Percentiles rank a stretch among this genome's conserved stretches.
phyloP scores from a whole-genome alignment of 148 eudicot species.

The Amaranthus hypochondriacus region DNA sequence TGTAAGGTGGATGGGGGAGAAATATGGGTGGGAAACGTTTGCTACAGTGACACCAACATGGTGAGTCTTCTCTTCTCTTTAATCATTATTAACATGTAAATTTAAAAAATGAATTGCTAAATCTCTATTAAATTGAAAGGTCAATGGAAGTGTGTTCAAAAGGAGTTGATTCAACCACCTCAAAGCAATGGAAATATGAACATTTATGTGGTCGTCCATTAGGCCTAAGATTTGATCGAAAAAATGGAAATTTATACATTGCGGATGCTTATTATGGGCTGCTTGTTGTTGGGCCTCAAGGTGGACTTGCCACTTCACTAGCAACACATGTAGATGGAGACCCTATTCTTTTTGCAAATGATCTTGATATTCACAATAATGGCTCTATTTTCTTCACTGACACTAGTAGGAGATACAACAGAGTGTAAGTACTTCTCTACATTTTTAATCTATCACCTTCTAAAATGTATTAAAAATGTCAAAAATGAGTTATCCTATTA shows the following conservation, averaged over 20 bases:
- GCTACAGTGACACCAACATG: constrained; percentile 64
- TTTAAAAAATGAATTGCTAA: not conserved
- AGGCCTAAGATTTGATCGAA: constrained; percentile 66
- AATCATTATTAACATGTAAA: too few relatives aligned
- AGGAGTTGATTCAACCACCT: constrained; percentile 69
- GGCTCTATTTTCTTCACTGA: constrained; percentile 97
- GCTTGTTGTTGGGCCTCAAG: constrained; percentile 72
- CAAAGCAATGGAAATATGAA: constrained; percentile 75
- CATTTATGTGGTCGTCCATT: constrained; percentile 69
- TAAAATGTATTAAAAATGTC: too few relatives aligned
- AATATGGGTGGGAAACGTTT: constrained; percentile 75
- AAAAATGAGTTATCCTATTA: too few relatives aligned
- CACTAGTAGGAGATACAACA: constrained; percentile 72
- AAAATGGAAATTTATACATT: constrained; percentile 63
- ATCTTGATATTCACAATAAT: constrained; percentile 80
- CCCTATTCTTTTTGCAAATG: constrained; percentile 83
- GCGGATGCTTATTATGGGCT: constrained; percentile 89
- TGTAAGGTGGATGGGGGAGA: constrained; percentile 72
- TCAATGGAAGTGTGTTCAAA: constrained; percentile 60
- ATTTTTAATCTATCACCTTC: too few relatives aligned
- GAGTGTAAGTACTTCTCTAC: constrained; percentile 54
- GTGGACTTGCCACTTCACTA: constrained; percentile 69
- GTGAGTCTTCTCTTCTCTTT: constrained; percentile 27
- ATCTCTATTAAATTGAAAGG: too few relatives aligned
- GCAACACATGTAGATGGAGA: constrained; percentile 54